Evolutionary conservation across 805 yeast species (phyloP).

Genomic region (Wickerhamomyces queroliae): DNA sequence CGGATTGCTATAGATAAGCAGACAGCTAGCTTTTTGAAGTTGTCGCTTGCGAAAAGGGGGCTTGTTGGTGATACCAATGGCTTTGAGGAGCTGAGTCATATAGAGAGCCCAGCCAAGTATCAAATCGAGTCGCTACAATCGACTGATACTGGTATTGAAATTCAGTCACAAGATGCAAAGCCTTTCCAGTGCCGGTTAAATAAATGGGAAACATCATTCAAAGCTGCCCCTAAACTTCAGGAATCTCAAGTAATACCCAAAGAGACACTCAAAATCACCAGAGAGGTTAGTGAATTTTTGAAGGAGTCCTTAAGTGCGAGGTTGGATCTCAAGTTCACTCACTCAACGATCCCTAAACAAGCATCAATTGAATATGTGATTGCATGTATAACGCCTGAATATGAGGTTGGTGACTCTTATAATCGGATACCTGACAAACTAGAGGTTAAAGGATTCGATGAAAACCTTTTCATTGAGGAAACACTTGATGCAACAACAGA

Average conservation of each 20-base stretch:
- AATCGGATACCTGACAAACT: no score
- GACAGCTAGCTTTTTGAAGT: slow-evolving; percentile 1
- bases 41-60: not conserved
- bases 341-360: not conserved
- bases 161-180: no score
- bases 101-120: no score
- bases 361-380: not conserved
- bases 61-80: not conserved
- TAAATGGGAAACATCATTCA: not conserved
- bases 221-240: not conserved
- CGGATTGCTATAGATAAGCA: not conserved
- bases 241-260: slow-evolving; percentile 4
- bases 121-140: no score
- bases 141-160: no score
- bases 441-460: no score
- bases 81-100: not conserved
- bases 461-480: no score
- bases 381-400: not conserved
- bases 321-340: not conserved
- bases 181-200: no score
- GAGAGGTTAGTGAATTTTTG: slow-evolving; percentile 2
- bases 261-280: slow-evolving; percentile 6
- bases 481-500: not conserved
- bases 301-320: not conserved
- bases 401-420: no score